Base-by-base conservation (phyloP, 169 alveolate genomes). In the Cyclospora cayetanensis region DNA sequence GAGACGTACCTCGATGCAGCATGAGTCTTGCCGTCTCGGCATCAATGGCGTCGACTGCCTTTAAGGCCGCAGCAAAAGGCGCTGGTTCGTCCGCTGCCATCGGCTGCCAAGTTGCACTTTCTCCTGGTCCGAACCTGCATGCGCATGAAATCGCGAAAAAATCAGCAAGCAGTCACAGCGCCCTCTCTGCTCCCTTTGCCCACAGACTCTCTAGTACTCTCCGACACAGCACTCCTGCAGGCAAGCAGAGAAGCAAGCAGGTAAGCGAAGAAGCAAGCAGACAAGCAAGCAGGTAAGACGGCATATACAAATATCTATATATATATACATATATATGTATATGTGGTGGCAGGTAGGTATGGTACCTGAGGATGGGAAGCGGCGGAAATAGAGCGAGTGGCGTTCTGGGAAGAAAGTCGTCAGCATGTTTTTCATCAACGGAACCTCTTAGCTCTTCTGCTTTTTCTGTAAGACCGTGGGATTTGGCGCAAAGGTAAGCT, bases 401-500 rank as follows among this genome's bases (percentile, higher is more conserved):
- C 34, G 65, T 66, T 53, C 65, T 80, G 39, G 94, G 94, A 29
- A 65, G 29, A 82, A 91, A 83, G 46, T 37, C 80, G 41, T 91
- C 94, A n/a, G 66, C 60, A 80, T 91, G 91, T 43, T 83, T 63
- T 43, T 83, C 91, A 53, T 91, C 87, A 22, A 91, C 91, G 53
- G 70, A 53, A 15, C 89, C 94, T 31, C 76, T 25, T 53, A 94
- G 90, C 55, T 86, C 93, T 72, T 91, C 94, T 46, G 90, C 85
- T 70, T 76, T 83, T n/a, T 94, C 96, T 42, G 82, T 42, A 52
- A 95, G 60, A n/a, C 93, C 93, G 65, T 95, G 95, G 35, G 94
- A 90, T 34, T 93, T 87, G n/a, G 97, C 97, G 11, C 96, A 94
- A 42, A 94, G 89, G 52, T 93, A 96, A 22, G 99, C 99, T 43